Evolutionary conservation across 2,329 filamentous ascomycete species (phyloP), one percentile per base, ranked within the genome.

Genomic region (Diaporthe citri): DNA sequence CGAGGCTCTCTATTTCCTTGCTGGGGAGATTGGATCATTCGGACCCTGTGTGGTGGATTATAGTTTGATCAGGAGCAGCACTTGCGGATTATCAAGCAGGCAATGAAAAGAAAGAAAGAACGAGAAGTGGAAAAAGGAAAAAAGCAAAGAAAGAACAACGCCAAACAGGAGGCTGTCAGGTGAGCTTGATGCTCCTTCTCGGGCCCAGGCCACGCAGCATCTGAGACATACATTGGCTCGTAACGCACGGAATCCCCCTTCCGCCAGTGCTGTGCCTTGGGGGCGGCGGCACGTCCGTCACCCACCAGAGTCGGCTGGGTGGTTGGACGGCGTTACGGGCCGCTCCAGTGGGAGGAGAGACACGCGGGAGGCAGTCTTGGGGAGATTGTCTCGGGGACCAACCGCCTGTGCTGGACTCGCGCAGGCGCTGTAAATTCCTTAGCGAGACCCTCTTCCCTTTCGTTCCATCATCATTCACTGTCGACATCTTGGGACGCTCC

Each of bases 311-410:
- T 39, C 13, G 3, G n/a, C n/a, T n/a, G n/a, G n/a, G n/a, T n/a
- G 9, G 62, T 39, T 52, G 20, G 46, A 13, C 39, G 64, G 62
- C 62, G 62, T 51, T 34, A 39, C 62, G 62, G 62, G 28, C 62
- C 62, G 62, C 64, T 15, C 64, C 64, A 67, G 64, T 25, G 64
- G 64, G 4, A 20, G 10, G 39, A 64, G 59, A 64, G 15, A 64
- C 64, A 48, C 64, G 46, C 46, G 62, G 43, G 46, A 67, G 43
- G 36, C 9, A 36, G 3, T 20, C 2, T 6, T 15, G 56, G 56
- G 56, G 9, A n/a, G 31, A 17, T 15, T 1, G 17, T 39, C 31
- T 39, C 20, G 55, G 55, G 31, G 34, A 48, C 43, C 43, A 48
- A 48, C 20, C 43, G 20, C 43, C 43, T 20, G 43, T 8, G 17